phyloP scores from a whole-genome alignment of 2,329 filamentous ascomycete genomes.

The Curvularia hawaiiensis region DNA sequence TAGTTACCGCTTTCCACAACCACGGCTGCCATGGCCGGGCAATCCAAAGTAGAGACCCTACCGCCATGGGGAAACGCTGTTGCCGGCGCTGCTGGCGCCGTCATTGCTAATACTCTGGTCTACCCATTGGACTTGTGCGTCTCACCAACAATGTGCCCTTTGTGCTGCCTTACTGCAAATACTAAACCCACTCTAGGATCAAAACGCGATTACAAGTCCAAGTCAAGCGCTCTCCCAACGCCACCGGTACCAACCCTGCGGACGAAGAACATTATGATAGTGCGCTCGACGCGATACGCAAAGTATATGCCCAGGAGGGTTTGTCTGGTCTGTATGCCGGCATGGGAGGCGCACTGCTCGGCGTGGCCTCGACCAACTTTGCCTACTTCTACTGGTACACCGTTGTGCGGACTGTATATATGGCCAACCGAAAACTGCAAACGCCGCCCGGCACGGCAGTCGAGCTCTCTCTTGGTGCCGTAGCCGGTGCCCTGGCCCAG shows the following conservation, averaged over 20 bases:
- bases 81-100: constrained; percentile 89
- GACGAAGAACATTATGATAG: constrained; percentile 78
- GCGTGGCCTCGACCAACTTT: constrained; percentile 97
- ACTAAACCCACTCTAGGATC: constrained; percentile 63
- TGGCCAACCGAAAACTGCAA: constrained; percentile 61
- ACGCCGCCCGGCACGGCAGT: constrained; percentile 76
- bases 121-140: constrained; percentile 96
- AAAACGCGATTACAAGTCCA: constrained; percentile 97
- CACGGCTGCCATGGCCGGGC: constrained; percentile 54
- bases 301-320: constrained; percentile 83
- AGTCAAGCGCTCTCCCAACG: constrained; percentile 65
- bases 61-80: constrained; percentile 93
- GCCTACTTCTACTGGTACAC: constrained; percentile 99
- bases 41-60: constrained; percentile 70
- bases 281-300: constrained; percentile 84
- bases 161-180: neutral
- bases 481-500: constrained; percentile 89
- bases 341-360: constrained; percentile 82
- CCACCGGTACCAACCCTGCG: constrained; percentile 45
- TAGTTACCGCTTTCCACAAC: constrained; percentile 1
- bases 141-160: neutral
- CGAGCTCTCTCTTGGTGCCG: constrained; percentile 83
- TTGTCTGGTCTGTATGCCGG: constrained; percentile 84
- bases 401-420: constrained; percentile 80
- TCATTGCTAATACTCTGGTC: constrained; percentile 91